Evolutionary conservation across 1,139 yeast species (phyloP).

Genomic region (Candida neerlandica): DNA sequence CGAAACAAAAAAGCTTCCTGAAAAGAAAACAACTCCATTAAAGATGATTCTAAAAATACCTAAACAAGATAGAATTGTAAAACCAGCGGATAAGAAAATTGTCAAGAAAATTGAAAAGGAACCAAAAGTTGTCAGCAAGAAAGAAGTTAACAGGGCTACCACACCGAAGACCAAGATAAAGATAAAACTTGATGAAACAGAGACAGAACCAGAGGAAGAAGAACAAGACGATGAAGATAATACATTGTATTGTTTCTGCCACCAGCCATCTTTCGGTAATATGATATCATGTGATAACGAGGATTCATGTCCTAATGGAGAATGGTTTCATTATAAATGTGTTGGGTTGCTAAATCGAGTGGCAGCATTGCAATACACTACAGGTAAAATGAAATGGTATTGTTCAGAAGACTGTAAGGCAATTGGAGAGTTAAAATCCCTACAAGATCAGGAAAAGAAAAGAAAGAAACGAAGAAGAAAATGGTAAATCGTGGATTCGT

Average conservation of each 20-base stretch:
- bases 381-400: conserved; percentile 44
- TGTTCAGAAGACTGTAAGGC: conserved; percentile 40
- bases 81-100: conserved; percentile 11
- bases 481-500: conserved; percentile 4
- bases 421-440: conserved; percentile 17
- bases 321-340: conserved; percentile 54
- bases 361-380: conserved; percentile 40
- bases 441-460: conserved; percentile 16
- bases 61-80: conserved; percentile 12
- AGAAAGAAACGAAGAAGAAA: conserved; percentile 23
- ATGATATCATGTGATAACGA: conserved; percentile 53
- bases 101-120: conserved; percentile 8
- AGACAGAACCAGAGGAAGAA: conserved; percentile 6
- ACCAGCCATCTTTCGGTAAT: conserved; percentile 47
- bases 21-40: conserved; percentile 20
- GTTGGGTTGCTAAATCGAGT: conserved; percentile 45
- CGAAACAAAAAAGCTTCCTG: conserved; percentile 18
- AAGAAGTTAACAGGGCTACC: conserved; percentile 3
- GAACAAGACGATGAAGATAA: conserved; percentile 25
- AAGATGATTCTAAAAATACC: conserved; percentile 36
- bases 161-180: conserved; percentile 6
- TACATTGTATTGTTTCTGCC: conserved; percentile 43
- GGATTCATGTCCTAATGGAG: conserved; percentile 46
- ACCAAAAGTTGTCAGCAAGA: neutral
- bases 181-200: neutral